Percentiles rank a stretch among this genome's conserved stretches.
These are phyloP conservation scores for Globisporangium camurandrum DNA, from an alignment of 352 stramenopile species.

Conservation along the genomic window DNA sequence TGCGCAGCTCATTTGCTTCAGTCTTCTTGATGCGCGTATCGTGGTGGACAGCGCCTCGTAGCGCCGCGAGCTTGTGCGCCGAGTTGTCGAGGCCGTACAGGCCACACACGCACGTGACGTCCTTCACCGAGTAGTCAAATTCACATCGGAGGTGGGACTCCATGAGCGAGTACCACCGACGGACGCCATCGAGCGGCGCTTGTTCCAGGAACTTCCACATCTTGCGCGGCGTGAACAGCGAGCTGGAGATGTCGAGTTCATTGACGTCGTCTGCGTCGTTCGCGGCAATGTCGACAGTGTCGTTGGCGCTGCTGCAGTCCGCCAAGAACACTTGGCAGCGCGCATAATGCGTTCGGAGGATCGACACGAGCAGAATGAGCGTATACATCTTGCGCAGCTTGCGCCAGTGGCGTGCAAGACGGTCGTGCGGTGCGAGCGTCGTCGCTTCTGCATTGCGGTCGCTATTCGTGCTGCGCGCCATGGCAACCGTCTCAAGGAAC, in stretches of 20 bases:
- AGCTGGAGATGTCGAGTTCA: slow-evolving; percentile 62
- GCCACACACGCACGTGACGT: slow-evolving; percentile 61
- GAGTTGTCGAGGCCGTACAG: slow-evolving; percentile 60
- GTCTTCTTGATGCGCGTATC: not conserved
- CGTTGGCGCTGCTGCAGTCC: slow-evolving; percentile 13
- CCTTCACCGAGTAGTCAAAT: slow-evolving; percentile 74
- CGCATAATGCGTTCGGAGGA: slow-evolving; percentile 67
- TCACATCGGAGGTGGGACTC: slow-evolving; percentile 75
- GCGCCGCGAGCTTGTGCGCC: slow-evolving; percentile 25
- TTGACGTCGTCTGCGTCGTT: slow-evolving; percentile 6
- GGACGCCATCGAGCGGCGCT: slow-evolving; percentile 59
- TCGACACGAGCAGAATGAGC: slow-evolving; percentile 73
- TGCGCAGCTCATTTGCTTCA: not conserved
- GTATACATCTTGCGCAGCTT: slow-evolving; percentile 82
- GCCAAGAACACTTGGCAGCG: slow-evolving; percentile 51
- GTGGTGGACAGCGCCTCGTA: slow-evolving; percentile 6
- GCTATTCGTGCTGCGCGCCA: slow-evolving; percentile 9
- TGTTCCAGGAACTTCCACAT: slow-evolving; percentile 61
- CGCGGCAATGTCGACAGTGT: not conserved
- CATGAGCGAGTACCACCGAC: slow-evolving; percentile 74
- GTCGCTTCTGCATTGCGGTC: not conserved
- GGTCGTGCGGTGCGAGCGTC: not conserved
- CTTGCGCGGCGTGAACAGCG: slow-evolving; percentile 71
- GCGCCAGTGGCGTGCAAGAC: slow-evolving; percentile 22
- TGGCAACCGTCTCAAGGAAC: slow-evolving; percentile 40